Base-by-base conservation (phyloP, 2,329 filamentous ascomycete genomes). In the Colletotrichum phormii region DNA sequence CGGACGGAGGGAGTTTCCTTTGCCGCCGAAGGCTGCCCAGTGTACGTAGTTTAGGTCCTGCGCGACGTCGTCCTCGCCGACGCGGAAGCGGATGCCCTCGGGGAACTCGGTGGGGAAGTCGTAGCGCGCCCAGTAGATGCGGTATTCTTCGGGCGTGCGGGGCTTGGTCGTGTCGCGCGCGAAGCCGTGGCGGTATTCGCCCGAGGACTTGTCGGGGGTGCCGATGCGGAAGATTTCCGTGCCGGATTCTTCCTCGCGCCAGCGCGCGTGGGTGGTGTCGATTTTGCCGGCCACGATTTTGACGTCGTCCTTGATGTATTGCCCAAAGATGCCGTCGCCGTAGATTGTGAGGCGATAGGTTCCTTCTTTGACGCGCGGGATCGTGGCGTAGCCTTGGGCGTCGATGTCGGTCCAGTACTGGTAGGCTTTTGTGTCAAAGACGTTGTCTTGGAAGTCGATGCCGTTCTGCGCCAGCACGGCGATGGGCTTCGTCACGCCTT, bases 341-440 rank as follows among this genome's bases (percentile, higher is more conserved):
- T 91, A 92, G 35, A 92, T 81, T 1, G 90, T 92, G 8, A 93
- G 80, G 2, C 90, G 85, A 79, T 92, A 93, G 1, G 83, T 89
- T 6, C 89, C 90, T 4, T 85, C 86, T 74, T 87, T 88, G 49
- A 90, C 84, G 6, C 82, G 80, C 0, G 86, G 83, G 46, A 92
- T 89, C 3, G 77, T 79, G 9, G 87, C 86, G 8, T 80, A 78
- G 5, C 89, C 88, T 3, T 77, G 79, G 0, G 76, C 61, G 57
- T 84, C 79, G 24, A 90, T 83, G 18, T 87, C 83, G 0, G 81
- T 82, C 89, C 89, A 90, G 80, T 91, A 90, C 76, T 91, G 89
- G 72, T 88, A 88, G 1, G 86, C 84, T 26, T 80, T 81, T 3
- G 82, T 78, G 64, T 88, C 85, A 2, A 84, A 78, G 1, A 84